Evolutionary conservation across 768 basidiomycete genomes (phyloP).

Genomic region (Pleurotus djamor): DNA sequence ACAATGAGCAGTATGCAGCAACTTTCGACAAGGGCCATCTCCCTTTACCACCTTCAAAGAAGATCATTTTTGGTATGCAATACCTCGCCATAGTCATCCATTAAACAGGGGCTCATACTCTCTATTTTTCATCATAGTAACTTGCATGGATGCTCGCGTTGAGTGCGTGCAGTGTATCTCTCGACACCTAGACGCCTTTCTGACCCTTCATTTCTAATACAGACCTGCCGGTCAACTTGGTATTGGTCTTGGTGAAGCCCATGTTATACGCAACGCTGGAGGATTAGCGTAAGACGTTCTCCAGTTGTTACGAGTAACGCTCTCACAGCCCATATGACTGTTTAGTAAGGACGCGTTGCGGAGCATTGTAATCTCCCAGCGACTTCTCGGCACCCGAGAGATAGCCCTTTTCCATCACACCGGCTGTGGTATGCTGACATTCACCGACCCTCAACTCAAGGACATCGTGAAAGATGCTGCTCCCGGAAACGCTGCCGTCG

Average conservation of each 20-base stretch:
- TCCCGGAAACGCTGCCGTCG: constrained; percentile 27
- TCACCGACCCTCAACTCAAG: constrained; percentile 49
- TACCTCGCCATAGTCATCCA: constrained; percentile 7
- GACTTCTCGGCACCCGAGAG: constrained; percentile 67
- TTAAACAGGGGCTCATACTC: neutral
- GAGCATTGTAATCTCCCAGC: constrained; percentile 69
- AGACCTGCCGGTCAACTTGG: constrained; percentile 43
- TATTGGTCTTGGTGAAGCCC: constrained; percentile 49
- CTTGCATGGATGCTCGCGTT: constrained; percentile 56
- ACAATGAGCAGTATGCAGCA: constrained; percentile 38
- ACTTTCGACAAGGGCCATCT: constrained; percentile 37
- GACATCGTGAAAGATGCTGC: constrained; percentile 44
- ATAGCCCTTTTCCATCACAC: constrained; percentile 72
- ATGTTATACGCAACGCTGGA: constrained; percentile 48
- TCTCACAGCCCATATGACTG: neutral
- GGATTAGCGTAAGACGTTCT: neutral
- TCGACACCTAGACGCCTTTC: neutral
- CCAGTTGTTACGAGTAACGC: neutral
- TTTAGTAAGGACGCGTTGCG: constrained; percentile 57
- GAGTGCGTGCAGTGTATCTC: constrained; percentile 28
- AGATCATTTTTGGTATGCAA: constrained; percentile 30
- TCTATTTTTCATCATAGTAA: constrained; percentile 24
- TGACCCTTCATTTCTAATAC: neutral
- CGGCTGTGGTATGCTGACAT: constrained; percentile 71
- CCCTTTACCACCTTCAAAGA: constrained; percentile 38